phyloP scores from a whole-genome alignment of 768 basidiomycete species.

The Infundibulicybe gibba region DNA sequence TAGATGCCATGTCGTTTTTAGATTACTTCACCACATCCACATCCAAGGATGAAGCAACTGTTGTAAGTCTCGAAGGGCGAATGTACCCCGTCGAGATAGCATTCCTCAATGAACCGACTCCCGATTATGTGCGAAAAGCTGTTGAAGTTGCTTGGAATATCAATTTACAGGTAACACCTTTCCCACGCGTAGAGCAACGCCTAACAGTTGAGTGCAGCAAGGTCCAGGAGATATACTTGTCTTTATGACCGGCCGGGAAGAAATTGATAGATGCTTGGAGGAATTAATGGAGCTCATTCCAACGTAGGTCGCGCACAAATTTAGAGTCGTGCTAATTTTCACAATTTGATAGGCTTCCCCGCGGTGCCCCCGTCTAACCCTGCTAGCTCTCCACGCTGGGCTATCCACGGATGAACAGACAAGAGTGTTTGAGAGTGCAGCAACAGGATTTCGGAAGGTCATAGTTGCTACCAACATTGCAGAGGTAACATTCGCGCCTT shows the following conservation, averaged over 20 bases:
- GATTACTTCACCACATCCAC: conserved; percentile 80
- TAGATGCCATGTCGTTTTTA: conserved; percentile 86
- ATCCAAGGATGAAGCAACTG: conserved; percentile 66
- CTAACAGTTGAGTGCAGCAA: conserved; percentile 42
- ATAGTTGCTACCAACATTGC: conserved; percentile 96
- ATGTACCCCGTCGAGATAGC: conserved; percentile 95
- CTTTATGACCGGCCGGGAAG: conserved; percentile 93
- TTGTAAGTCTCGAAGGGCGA: conserved; percentile 89
- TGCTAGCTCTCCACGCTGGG: conserved; percentile 86
- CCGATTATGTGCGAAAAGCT: conserved; percentile 81
- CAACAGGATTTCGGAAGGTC: conserved; percentile 80
- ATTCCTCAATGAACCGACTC: conserved; percentile 72
- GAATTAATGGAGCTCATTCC: conserved; percentile 75
- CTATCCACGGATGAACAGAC: conserved; percentile 87
- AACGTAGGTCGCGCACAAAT: conserved; percentile 37
- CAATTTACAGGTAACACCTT: conserved; percentile 58
- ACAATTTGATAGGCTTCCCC: conserved; percentile 23
- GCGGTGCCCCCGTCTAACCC: conserved; percentile 53
- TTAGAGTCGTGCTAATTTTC: conserved; percentile 2
- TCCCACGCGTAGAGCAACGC: too few relatives aligned
- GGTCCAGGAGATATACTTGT: conserved; percentile 86
- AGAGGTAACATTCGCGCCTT: conserved; percentile 48
- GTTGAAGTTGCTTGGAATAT: conserved; percentile 85
- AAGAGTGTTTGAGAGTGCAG: conserved; percentile 74
- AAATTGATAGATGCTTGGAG: conserved; percentile 88